phyloP scores from a whole-genome alignment of 805 yeast species.

The Hanseniaspora taiwanica region DNA sequence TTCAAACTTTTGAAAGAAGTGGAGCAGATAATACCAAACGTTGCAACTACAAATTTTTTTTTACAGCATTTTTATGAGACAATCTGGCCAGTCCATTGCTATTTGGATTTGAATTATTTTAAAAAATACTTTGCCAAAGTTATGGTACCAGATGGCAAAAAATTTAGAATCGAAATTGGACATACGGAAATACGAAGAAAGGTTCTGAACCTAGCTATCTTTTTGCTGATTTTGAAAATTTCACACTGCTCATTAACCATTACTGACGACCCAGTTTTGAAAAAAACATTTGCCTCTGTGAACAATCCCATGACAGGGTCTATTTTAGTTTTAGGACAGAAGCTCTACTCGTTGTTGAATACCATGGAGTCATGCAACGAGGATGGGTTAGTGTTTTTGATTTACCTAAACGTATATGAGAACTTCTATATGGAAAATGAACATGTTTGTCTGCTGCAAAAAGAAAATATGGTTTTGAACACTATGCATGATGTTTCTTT shows the following conservation, averaged over 20 bases:
- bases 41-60: conserved; percentile 14
- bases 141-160: conserved; percentile 9
- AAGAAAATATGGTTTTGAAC: neutral
- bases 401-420: neutral
- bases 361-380: neutral
- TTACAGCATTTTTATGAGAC: conserved; percentile 17
- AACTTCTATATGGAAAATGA: neutral
- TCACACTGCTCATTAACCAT: conserved; percentile 17
- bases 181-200: conserved; percentile 16
- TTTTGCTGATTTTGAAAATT: conserved; percentile 17
- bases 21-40: conserved; percentile 18
- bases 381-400: neutral
- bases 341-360: neutral
- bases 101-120: conserved; percentile 16
- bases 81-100: conserved; percentile 19
- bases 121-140: conserved; percentile 17
- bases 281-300: neutral
- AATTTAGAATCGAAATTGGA: conserved; percentile 16
- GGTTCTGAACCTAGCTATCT: conserved; percentile 15
- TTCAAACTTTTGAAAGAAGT: conserved; percentile 13
- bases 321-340: neutral
- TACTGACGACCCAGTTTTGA: conserved; percentile 4
- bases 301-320: neutral
- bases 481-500: conserved; percentile 8
- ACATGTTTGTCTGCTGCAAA: neutral